Base-by-base conservation (phyloP, 73 alveolate species). In the Blepharisma stoltei region DNA sequence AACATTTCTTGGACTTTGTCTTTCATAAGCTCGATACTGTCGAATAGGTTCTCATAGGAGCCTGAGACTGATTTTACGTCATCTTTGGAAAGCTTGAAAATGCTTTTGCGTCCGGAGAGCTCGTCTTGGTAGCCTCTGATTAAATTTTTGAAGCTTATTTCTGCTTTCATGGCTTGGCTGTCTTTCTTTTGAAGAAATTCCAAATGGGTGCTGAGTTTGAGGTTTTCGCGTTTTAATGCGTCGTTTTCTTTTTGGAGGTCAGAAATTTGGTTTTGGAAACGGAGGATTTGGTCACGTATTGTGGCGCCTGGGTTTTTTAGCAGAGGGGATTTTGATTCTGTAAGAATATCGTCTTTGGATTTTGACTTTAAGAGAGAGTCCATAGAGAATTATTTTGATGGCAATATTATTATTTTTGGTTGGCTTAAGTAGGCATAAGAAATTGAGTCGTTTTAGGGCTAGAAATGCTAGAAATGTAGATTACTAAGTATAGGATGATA, bases 241-340 rank as follows among this genome's bases (percentile, higher is more conserved):
- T 60, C 73, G 5, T 60, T 60, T 60, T 60, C 73, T 60, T 60
- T 60, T 4, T 60, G 73, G 73, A 60, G 73, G 4, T 60, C 73
- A 60, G 41, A 32, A 1, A 32, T 32, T 32, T 32, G 41, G 41
- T 3, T 32, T 3, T 32, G 41, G 41, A 32, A 32, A 32, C 41
- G 41, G 41, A 32, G 41, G 41, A 32, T 32, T 32, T 32, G 41
- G 41, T 32, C 41, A 32, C 41, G 41, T 1, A 32, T 32, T 1
- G 41, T 32, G 5, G 41, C 41, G 0, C 41, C 41, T 32, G 41
- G 41, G 41, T 32, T 32, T 32, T 32, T 32, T 32, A 32, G 41
- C 5, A 32, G 41, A 3, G 41, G 0, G 3, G 41, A 32, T 3
- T 32, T 32, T 32, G 41, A 32, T 32, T 32, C 41, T 32, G 3